Conservation (phyloP, 208 protist genomes). For the Trypanosoma platydactyli region DNA sequence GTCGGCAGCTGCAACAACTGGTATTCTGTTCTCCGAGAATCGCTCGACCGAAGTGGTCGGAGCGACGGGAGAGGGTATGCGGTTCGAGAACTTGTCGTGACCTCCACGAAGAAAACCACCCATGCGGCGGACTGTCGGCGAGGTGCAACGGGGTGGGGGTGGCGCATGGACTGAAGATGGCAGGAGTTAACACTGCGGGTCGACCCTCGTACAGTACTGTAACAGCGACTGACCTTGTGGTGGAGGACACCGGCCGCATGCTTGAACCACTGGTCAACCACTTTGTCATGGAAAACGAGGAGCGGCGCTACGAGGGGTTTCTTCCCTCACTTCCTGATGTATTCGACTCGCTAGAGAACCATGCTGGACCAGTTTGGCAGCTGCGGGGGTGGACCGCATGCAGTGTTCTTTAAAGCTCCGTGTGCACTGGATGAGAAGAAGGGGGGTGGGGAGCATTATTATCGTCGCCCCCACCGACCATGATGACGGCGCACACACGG, state of each 20-base stretch:
- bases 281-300: constrained; percentile 49
- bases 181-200: too few relatives aligned
- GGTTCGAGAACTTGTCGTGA: too few relatives aligned
- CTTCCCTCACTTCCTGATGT: constrained; percentile 56
- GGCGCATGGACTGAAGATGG: too few relatives aligned
- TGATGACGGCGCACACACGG: constrained; percentile 69
- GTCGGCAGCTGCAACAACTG: too few relatives aligned
- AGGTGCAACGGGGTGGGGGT: too few relatives aligned
- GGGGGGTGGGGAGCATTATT: constrained; percentile 29
- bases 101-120: too few relatives aligned
- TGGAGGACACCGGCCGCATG: constrained; percentile 41
- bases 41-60: too few relatives aligned
- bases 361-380: constrained; percentile 49
- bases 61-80: too few relatives aligned
- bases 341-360: constrained; percentile 39
- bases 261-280: constrained; percentile 63
- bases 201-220: neutral
- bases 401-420: constrained; percentile 14
- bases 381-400: constrained; percentile 57
- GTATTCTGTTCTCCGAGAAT: too few relatives aligned
- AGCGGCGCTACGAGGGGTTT: constrained; percentile 61
- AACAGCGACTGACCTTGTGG: too few relatives aligned
- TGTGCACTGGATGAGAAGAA: constrained; percentile 16
- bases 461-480: too few relatives aligned
- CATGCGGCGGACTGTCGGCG: too few relatives aligned